phyloP scores from a whole-genome alignment of 2,329 filamentous ascomycete genomes.

The Penicillium sp. region DNA sequence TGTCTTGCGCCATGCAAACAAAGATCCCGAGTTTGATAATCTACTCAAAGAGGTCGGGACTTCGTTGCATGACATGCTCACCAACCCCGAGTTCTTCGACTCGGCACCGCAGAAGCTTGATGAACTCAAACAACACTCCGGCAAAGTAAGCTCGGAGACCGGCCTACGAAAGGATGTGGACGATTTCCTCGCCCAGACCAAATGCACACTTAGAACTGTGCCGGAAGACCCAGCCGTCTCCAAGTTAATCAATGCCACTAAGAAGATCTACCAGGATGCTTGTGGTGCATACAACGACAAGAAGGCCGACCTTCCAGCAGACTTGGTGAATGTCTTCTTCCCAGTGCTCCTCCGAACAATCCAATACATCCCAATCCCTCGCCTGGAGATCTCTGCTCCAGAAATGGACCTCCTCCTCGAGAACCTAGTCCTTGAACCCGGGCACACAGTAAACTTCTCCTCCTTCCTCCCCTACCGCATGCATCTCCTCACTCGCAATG shows the following conservation, averaged over 20 bases:
- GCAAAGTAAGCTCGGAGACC: slow-evolving; percentile 55
- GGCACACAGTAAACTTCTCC: slow-evolving; percentile 69
- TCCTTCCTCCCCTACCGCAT: slow-evolving; percentile 84
- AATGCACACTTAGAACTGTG: slow-evolving; percentile 59
- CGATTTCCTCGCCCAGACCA: slow-evolving; percentile 58
- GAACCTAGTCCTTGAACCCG: slow-evolving; percentile 82
- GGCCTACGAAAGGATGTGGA: slow-evolving; percentile 65
- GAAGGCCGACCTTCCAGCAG: slow-evolving; percentile 64
- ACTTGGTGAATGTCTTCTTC: slow-evolving; percentile 70
- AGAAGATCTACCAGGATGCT: slow-evolving; percentile 60
- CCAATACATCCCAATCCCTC: slow-evolving; percentile 81
- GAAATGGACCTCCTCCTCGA: slow-evolving; percentile 78
- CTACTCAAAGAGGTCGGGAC: slow-evolving; percentile 65
- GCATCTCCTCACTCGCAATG: slow-evolving; percentile 72
- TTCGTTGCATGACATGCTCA: slow-evolving; percentile 70
- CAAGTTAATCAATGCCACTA: slow-evolving; percentile 57
- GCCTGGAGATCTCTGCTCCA: slow-evolving; percentile 76
- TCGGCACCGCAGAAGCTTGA: slow-evolving; percentile 59
- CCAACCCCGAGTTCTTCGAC: slow-evolving; percentile 76
- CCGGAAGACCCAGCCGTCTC: slow-evolving; percentile 63
- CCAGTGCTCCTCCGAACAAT: slow-evolving; percentile 67
- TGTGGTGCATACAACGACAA: slow-evolving; percentile 56
- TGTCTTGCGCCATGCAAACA: slow-evolving; percentile 63
- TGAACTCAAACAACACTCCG: slow-evolving; percentile 50
- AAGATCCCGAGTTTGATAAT: slow-evolving; percentile 73